Evolutionary conservation across 2,329 filamentous ascomycete genomes (phyloP), one percentile per base, ranked within the genome.

Genomic region (Aspergillus alliaceus): DNA sequence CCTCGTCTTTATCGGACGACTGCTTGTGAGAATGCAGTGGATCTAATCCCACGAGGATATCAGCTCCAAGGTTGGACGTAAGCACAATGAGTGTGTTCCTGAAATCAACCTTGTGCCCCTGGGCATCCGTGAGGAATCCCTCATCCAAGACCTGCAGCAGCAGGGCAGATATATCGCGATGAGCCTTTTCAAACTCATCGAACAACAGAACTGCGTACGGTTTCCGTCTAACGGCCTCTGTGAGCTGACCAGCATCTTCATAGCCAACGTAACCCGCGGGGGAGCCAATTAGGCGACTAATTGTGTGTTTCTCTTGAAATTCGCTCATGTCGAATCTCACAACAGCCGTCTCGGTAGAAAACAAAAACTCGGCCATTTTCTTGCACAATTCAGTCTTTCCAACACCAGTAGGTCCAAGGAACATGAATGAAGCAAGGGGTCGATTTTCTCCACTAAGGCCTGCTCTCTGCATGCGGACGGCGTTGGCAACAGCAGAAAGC

Each of bases 301-400:
- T 90, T 3, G 95, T 98, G 71, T 98, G 93, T 75, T 96, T 96
- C 72, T 98, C 95, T 71, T 96, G 92, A 73, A 97, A 98, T 71
- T 99, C 95, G 66, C 87, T 91, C 95, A 98, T 98, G 75, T 98
- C 95, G 74, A 98, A 98, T 32, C 95, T 85, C 32, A 97, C 86
- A 25, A 99, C 91, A 2, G 95, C 93, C 27, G 87, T 86, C 67
- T 96, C 91, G 1, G 91, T 96, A 0, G 90, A 95, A 77, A 98
- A 99, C 35, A 99, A 81, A 78, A 97, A 98, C 57, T 84, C 85
- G 1, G 95, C 95, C 66, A 99, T 88, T 72, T 96, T 93, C 81
- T 98, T 98, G 82, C 93, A 96, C 1, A 98, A 85, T 71, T 98
- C 93, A 3, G 95, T 99, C 80, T 98, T 99, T 56, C 95, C 95